Percentiles rank a stretch among this genome's conserved stretches.
phyloP scores from a whole-genome alignment of 768 basidiomycete genomes.

The Mycena haematopus region DNA sequence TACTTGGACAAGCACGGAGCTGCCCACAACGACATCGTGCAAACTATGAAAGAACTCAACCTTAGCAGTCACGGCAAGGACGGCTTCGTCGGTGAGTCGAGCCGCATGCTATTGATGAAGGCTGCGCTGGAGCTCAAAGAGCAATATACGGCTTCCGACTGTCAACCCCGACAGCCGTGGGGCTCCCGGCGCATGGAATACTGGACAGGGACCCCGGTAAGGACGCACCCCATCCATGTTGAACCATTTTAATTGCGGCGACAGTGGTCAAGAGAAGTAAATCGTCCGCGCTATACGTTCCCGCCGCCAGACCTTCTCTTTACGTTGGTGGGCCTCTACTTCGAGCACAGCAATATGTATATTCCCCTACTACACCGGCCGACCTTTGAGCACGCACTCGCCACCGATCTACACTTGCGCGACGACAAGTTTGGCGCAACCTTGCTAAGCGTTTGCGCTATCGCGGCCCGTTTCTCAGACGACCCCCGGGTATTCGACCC shows the following conservation, averaged over 20 bases:
- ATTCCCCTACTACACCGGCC: conserved; percentile 77
- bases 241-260: neutral
- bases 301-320: conserved; percentile 59
- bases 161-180: conserved; percentile 18
- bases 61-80: neutral
- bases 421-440: conserved; percentile 61
- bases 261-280: neutral
- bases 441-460: conserved; percentile 74
- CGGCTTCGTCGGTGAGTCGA: conserved; percentile 63
- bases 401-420: conserved; percentile 53
- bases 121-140: conserved; percentile 65
- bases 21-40: neutral
- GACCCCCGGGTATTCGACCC: conserved; percentile 57
- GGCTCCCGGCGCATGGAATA: conserved; percentile 27
- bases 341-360: conserved; percentile 57
- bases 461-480: conserved; percentile 62
- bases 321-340: conserved; percentile 68
- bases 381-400: conserved; percentile 61
- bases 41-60: neutral
- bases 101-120: conserved; percentile 59
- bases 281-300: conserved; percentile 43
- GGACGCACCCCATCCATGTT: neutral
- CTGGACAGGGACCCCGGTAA: conserved; percentile 33
- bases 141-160: conserved; percentile 43
- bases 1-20: neutral